Conservation (phyloP, 495 filamentous ascomycete species). For the Corynascus novoguineensis region DNA sequence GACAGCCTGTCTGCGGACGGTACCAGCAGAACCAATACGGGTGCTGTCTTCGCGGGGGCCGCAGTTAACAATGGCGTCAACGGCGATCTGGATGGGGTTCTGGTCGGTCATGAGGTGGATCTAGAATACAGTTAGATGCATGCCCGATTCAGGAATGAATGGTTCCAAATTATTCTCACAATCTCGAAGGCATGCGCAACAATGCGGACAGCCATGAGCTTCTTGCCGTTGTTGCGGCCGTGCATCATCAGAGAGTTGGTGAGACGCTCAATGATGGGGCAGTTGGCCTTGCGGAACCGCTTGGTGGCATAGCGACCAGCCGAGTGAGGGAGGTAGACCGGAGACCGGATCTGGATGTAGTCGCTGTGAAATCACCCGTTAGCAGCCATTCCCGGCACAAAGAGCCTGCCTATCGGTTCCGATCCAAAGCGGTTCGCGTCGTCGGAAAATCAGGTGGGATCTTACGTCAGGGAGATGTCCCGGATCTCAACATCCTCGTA, state of each 20-base stretch:
- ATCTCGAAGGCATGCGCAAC: conserved; percentile 99
- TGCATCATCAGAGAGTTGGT: conserved; percentile 99
- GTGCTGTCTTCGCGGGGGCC: conserved; percentile 99
- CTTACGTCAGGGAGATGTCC: conserved; percentile 99
- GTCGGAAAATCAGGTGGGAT: conserved; percentile 14
- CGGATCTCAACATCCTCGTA: conserved; percentile 99
- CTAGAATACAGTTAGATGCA: conserved; percentile 40
- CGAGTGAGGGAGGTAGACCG: conserved; percentile 97
- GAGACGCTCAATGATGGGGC: conserved; percentile 99
- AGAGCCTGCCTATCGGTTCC: conserved; percentile 7
- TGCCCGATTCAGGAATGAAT: background rate
- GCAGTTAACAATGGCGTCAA: conserved; percentile 99
- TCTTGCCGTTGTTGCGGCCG: conserved; percentile 99
- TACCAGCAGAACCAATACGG: conserved; percentile 98
- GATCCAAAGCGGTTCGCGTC: background rate
- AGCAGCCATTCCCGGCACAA: conserved; percentile 31
- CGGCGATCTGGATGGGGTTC: conserved; percentile 99
- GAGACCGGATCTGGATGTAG: conserved; percentile 98
- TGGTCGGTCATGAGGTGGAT: conserved; percentile 99
- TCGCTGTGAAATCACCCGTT: conserved; percentile 62
- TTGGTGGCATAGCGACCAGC: conserved; percentile 98
- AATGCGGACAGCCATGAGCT: conserved; percentile 99
- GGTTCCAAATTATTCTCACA: conserved; percentile 54
- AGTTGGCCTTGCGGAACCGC: conserved; percentile 99
- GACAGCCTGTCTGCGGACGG: conserved; percentile 98